Evolutionary conservation across 202 grass and related monocot genomes (phyloP).

Genomic region (Saccharum hybrid): DNA sequence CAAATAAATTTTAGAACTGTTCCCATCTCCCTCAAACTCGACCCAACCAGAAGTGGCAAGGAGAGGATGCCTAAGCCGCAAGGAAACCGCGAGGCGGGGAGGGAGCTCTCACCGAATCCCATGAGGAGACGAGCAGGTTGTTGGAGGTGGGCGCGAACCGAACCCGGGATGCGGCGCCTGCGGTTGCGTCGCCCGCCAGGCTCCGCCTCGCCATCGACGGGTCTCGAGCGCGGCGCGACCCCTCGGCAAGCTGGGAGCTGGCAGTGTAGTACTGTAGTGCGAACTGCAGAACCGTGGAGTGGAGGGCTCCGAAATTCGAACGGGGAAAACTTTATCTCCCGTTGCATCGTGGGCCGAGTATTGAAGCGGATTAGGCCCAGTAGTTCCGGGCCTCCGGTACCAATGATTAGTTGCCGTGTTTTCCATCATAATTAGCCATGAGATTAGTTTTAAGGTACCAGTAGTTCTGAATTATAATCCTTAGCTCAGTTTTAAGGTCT

Average conservation of each 20-base stretch:
- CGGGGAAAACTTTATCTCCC: background rate
- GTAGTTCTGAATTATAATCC: too few species aligned
- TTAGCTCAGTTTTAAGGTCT: too few species aligned
- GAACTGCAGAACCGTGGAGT: background rate
- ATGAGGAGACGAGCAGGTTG: conserved; percentile 66
- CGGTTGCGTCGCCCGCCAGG: conserved; percentile 31
- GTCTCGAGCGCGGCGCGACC: conserved; percentile 8
- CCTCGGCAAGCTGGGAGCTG: background rate
- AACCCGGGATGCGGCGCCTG: conserved; percentile 63
- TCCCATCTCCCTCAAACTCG: background rate
- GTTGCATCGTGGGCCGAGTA: background rate
- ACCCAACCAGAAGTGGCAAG: background rate
- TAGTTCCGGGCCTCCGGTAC: background rate
- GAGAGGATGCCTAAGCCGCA: background rate
- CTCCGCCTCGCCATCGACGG: conserved; percentile 44
- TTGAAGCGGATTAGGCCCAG: background rate
- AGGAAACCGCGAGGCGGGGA: background rate
- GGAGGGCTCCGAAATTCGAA: background rate
- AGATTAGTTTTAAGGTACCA: background rate
- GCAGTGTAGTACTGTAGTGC: background rate
- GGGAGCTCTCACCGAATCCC: conserved; percentile 60
- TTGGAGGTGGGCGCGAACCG: conserved; percentile 68
- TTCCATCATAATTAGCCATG: too few species aligned
- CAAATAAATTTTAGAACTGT: background rate
- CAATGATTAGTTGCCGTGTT: background rate